Base-by-base conservation (phyloP, 768 basidiomycete genomes). In the Pleurotus citrinopileatus region DNA sequence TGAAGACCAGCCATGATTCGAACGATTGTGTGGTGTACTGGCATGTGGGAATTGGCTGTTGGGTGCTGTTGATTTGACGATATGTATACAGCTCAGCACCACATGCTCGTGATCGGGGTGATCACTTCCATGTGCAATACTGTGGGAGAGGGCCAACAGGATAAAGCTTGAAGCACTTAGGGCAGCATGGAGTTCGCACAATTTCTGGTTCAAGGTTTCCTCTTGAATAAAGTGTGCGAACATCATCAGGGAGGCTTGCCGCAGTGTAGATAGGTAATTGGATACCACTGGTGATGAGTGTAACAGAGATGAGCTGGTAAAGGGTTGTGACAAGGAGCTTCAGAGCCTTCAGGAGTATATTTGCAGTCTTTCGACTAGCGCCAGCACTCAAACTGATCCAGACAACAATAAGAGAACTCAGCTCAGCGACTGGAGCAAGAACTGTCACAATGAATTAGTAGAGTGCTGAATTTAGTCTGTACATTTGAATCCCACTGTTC, bases 1-100 rank as follows among this genome's bases (percentile, higher is more conserved):
- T 65, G 47, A 60, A 65, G 23, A 58, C 6, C 15, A 71, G 60
- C 66, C 68, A 69, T 1, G 63, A 59, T 13, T 61, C 56, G 46
- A 70, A 65, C 5, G 55, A 56, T 34, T 68, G 67, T 1, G 60
- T 62, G 29, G 52, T 56, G 55, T 64, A 71, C 2, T 64, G 52
- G 2, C 52, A 45, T 4, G 34, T 10, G 38, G 67, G 65, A 8
- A 67, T 54, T 13, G 12, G 29, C 52, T 60, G 60, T 4, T 32
- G 29, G 0, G 59, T 61, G 13, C 54, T 59, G 3, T 20, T 34
- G 9, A 60, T 63, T 10, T 53, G 42, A n/a, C 52, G 37, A 6
- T 19, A 12, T 3, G 28, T 58, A 61, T 59, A 67, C 5, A 69
- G 58, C 13, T 58, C 40, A 22, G 59, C 54, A 54, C 52, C 50